Evolutionary conservation across 2,329 filamentous ascomycete genomes (phyloP), one percentile per base, ranked within the genome.

Genomic region (Aspergillus brunneoviolaceus): DNA sequence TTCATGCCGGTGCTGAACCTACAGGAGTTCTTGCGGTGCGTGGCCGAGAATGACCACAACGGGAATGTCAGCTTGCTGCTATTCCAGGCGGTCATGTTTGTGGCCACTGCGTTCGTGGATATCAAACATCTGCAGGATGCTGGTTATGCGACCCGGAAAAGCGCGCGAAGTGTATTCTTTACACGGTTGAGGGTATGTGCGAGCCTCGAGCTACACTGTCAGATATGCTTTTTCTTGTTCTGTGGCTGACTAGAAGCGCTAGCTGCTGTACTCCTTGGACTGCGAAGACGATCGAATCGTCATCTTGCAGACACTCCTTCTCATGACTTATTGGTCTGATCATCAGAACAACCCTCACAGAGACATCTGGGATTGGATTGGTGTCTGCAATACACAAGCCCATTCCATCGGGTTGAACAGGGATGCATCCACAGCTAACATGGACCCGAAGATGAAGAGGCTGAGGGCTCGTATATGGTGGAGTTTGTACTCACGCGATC

Each of bases 251-350:
- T 56, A 42, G 55, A 55, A n/a, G 58, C 50, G 48, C 11, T 47
- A 92, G 89, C 81, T 93, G 6, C 82, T 96, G 4, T 96, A 96
- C 77, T 92, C 96, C 68, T 92, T 95, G 65, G 92, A 96, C 73
- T 94, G 93, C 76, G 92, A 96, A 76, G 86, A 87, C 55, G 92
- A 96, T 73, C 89, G 92, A 54, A 87, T 96, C 52, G 85, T 90
- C 29, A 85, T 96, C 35, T 88, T 96, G 25, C 92, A 96, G 76
- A 87, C 90, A 9, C 81, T 96, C 7, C 81, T 96, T 25, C 83
- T 96, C 58, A 91, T 96, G 89, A 96, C 92, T 5, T 96, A 95
- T 74, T 96, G 92, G 88, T 96, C 96, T 72, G 92, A 96, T 77
- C 93, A 91, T 9, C 91, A 92, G 2, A 91, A 96, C 73, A 91